phyloP scores from a whole-genome alignment of 306 rosid species.

The Clitoria ternatea region DNA sequence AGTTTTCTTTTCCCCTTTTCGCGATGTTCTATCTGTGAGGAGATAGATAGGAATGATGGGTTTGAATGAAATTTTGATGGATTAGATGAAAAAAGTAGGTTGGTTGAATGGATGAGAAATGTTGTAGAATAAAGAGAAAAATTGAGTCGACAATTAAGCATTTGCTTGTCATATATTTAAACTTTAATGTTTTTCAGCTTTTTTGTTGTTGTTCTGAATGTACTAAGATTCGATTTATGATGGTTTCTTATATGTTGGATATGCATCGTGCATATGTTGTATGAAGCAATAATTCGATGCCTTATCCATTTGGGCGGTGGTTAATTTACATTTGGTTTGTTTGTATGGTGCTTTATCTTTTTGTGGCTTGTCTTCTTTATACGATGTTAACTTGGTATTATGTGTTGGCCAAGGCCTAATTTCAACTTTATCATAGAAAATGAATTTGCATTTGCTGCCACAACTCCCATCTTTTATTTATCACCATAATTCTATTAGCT shows the following conservation, averaged over 20 bases:
- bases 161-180: not conserved
- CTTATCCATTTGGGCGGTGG: constrained; percentile 10
- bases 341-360: not conserved
- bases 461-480: not conserved
- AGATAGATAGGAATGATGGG: not conserved
- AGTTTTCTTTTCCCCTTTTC: not conserved
- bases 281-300: constrained; percentile 14
- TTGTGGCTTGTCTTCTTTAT: not conserved
- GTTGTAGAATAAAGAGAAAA: not conserved
- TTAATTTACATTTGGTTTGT: constrained; percentile 8
- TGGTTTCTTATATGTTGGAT: not conserved
- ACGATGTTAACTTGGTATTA: constrained; percentile 1
- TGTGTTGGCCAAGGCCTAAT: not conserved
- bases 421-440: not conserved
- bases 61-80: not conserved
- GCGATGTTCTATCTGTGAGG: too few species aligned
- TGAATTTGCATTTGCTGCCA: not conserved
- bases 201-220: not conserved
- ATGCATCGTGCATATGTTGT: not conserved
- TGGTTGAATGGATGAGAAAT: not conserved
- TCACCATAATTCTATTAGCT: not conserved
- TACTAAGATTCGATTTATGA: constrained; percentile 1
- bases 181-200: not conserved
- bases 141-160: not conserved
- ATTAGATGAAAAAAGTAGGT: not conserved